Conservation (phyloP, 2,329 filamentous ascomycete species). For the Aulographum hederae region DNA sequence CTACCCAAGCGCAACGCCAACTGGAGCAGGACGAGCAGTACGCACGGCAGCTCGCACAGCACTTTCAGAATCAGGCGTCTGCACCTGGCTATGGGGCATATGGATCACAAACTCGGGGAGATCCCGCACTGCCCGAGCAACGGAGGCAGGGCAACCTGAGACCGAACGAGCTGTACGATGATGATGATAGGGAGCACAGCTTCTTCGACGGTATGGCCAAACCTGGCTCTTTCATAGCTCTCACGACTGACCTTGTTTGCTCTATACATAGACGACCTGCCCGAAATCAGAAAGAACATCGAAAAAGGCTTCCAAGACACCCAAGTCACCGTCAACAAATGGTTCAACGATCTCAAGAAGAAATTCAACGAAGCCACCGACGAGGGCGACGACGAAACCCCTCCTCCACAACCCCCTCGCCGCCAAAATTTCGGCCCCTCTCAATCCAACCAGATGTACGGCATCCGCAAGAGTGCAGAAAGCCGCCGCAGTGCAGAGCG, state of each 20-base stretch:
- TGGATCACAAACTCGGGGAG: slow-evolving; percentile 13
- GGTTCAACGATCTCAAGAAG: slow-evolving; percentile 86
- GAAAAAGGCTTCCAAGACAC: slow-evolving; percentile 91
- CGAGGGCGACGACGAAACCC: slow-evolving; percentile 45
- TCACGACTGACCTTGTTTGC: too few relatives aligned
- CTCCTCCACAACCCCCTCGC: slow-evolving; percentile 22
- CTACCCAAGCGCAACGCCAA: slow-evolving; percentile 36
- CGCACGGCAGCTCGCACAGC: slow-evolving; percentile 80
- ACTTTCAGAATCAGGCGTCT: slow-evolving; percentile 49
- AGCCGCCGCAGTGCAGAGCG: slow-evolving; percentile 61
- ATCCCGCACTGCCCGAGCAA: slow-evolving; percentile 24
- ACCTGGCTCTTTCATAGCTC: neutral
- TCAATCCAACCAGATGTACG: slow-evolving; percentile 20
- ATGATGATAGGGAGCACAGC: slow-evolving; percentile 59
- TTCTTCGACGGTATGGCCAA: slow-evolving; percentile 56
- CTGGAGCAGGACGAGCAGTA: slow-evolving; percentile 82
- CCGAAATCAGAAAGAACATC: slow-evolving; percentile 81
- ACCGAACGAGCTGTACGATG: slow-evolving; percentile 33
- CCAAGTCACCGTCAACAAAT: slow-evolving; percentile 78
- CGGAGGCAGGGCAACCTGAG: slow-evolving; percentile 33
- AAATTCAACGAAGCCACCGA: slow-evolving; percentile 78
- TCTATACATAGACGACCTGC: slow-evolving; percentile 68
- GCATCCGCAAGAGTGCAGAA: slow-evolving; percentile 18
- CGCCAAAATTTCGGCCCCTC: slow-evolving; percentile 19
- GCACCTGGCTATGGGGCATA: slow-evolving; percentile 11